Base-by-base conservation (phyloP, 257 asterid genomes). In the Orobanche coerulescens region DNA sequence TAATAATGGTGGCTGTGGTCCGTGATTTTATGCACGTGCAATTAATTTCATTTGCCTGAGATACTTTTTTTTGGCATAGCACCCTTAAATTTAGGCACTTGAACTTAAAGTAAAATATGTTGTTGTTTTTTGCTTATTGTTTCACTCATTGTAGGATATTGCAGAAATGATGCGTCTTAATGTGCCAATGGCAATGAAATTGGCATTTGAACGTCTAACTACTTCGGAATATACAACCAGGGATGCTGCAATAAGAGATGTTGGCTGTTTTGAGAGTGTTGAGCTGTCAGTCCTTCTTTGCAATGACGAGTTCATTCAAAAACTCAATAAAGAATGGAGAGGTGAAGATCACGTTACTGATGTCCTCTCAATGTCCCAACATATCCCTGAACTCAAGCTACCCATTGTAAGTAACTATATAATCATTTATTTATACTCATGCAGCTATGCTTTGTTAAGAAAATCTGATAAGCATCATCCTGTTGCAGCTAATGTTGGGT, bases 361-460 rank as follows among this genome's bases (percentile, higher is more conserved):
- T 83, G 98, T 93, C 54, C 89, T 93, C 66, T 93, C 98, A 59
- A 82, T 93, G 97, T 93, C 98, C 66, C 97, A 89, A 65, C 97
- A 93, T 67, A 80, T 84, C 56, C 97, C 98, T 34, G 88, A 84
- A 65, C 86, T 93, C 58, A 74, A 79, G 72, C 88, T 89, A 69
- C 97, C 96, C 36, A 78, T 89, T 58, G 98, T 93, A 72, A 77
- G 94, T 59, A 78, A 40, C 47, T 47, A 37, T 48, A 58, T 46
- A 49, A 28, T 58, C 42, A n/a, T 58, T 31, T 58, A 58, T 54
- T 64, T 62, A 23, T 49, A 15, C n/a, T n/a, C n/a, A n/a, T 4
- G 20, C 33, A 34, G 16, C 65, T 47, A 34, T 57, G 54, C 34
- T 65, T 61, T 47, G 59, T 31, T 46, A 48, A 25, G 68, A 57